These are phyloP conservation scores for Helianthus tuberosus DNA, from an alignment of 129 eudicot genomes.

Conservation along the genomic window DNA sequence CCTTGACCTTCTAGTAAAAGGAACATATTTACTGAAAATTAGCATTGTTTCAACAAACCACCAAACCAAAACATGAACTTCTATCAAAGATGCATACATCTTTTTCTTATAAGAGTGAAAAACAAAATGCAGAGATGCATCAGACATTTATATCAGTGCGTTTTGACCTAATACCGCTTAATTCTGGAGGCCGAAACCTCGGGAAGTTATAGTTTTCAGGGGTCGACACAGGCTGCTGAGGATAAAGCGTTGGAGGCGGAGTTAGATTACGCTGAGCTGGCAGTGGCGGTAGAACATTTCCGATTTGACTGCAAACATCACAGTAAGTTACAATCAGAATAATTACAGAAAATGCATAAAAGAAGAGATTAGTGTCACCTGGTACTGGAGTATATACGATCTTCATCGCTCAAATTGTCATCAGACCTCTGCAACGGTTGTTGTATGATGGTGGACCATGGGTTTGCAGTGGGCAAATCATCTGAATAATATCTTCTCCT, in stretches of 20 bases:
- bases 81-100: slow-evolving; percentile 16
- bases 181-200: slow-evolving; percentile 51
- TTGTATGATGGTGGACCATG: slow-evolving; percentile 22
- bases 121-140: slow-evolving; percentile 23
- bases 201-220: slow-evolving; percentile 68
- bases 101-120: slow-evolving; percentile 18
- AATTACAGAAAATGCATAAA: background rate
- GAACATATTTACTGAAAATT: slow-evolving; percentile 9
- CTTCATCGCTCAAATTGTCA: slow-evolving; percentile 24
- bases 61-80: background rate
- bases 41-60: slow-evolving; percentile 12
- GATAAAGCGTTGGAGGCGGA: slow-evolving; percentile 64
- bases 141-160: slow-evolving; percentile 81
- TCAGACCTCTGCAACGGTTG: slow-evolving; percentile 26
- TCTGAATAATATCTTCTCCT: slow-evolving; percentile 33
- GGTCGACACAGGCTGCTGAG: slow-evolving; percentile 81
- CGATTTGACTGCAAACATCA: slow-evolving; percentile 23
- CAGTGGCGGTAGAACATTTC: slow-evolving; percentile 24
- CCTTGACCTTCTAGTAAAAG: background rate
- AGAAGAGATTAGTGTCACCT: slow-evolving; percentile 10
- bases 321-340: background rate
- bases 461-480: slow-evolving; percentile 21
- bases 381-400: slow-evolving; percentile 15
- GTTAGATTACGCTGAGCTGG: slow-evolving; percentile 31
- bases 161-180: slow-evolving; percentile 53